These are phyloP conservation scores for Terana coerulea DNA, from an alignment of 768 basidiomycete genomes.

Conservation along the genomic window DNA sequence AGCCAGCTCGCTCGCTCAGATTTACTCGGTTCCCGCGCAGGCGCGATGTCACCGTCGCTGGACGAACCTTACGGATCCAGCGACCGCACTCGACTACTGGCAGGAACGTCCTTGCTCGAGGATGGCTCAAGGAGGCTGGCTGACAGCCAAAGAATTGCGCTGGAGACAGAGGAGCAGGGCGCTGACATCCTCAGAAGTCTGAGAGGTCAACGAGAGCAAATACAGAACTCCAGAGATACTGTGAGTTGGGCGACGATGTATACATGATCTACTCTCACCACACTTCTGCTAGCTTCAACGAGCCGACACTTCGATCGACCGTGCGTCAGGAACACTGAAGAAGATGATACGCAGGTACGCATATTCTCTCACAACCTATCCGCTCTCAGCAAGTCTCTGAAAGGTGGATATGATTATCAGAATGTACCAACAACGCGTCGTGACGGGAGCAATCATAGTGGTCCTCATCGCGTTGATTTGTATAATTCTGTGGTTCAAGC, in stretches of 20 bases:
- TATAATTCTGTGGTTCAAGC: conserved; percentile 79
- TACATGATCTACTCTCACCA: background rate
- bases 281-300: conserved; percentile 59
- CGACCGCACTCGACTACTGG: conserved; percentile 76
- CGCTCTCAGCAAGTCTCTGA: conserved; percentile 14
- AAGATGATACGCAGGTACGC: conserved; percentile 93
- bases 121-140: conserved; percentile 84
- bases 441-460: conserved; percentile 82
- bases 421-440: conserved; percentile 94
- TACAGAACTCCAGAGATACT: conserved; percentile 88
- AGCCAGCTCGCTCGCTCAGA: conserved; percentile 69
- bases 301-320: conserved; percentile 86
- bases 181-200: conserved; percentile 88
- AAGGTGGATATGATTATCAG: conserved; percentile 45
- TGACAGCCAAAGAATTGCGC: conserved; percentile 86
- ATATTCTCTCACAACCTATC: background rate
- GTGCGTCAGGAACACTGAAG: conserved; percentile 87
- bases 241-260: conserved; percentile 38
- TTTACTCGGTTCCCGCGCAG: conserved; percentile 53
- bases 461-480: conserved; percentile 82
- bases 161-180: conserved; percentile 96
- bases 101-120: conserved; percentile 68
- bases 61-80: conserved; percentile 80
- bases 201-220: conserved; percentile 86
- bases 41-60: conserved; percentile 41